phyloP scores from a whole-genome alignment of 2,329 filamentous ascomycete genomes.

The Cadophora sp. region DNA sequence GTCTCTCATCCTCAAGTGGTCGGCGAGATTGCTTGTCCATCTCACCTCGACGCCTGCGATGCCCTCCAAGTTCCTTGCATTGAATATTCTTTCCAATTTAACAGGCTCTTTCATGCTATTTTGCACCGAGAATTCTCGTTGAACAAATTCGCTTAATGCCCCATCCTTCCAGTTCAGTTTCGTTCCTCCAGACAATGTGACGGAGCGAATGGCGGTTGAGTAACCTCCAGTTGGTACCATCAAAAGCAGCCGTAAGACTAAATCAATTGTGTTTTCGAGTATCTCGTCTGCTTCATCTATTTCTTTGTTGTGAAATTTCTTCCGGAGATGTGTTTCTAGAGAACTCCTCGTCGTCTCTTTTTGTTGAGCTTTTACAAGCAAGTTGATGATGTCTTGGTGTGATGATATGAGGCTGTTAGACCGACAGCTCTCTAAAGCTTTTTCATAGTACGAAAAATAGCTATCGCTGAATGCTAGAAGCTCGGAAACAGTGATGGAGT shows the following conservation, averaged over 20 bases:
- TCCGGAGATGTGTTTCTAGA: neutral
- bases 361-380: neutral
- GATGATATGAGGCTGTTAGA: neutral
- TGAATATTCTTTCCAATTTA: conserved; percentile 33
- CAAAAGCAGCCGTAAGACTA: conserved; percentile 19
- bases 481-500: neutral
- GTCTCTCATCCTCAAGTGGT: conserved; percentile 50
- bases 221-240: conserved; percentile 17
- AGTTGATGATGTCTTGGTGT: neutral
- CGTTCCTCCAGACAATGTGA: neutral
- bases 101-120: conserved; percentile 12
- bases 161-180: conserved; percentile 21
- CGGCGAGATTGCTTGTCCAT: conserved; percentile 50
- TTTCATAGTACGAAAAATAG: neutral
- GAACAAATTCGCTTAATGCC: conserved; percentile 7
- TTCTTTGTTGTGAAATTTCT: neutral
- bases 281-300: neutral
- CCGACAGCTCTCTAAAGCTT: neutral
- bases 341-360: neutral
- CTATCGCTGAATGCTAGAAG: neutral
- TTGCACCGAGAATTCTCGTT: neutral
- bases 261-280: conserved; percentile 16
- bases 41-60: conserved; percentile 48
- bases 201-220: neutral
- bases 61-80: conserved; percentile 37